Percentiles rank a stretch among this genome's conserved stretches.
phyloP scores from a whole-genome alignment of 768 basidiomycete genomes.

The Strobilomyces dryophilus region DNA sequence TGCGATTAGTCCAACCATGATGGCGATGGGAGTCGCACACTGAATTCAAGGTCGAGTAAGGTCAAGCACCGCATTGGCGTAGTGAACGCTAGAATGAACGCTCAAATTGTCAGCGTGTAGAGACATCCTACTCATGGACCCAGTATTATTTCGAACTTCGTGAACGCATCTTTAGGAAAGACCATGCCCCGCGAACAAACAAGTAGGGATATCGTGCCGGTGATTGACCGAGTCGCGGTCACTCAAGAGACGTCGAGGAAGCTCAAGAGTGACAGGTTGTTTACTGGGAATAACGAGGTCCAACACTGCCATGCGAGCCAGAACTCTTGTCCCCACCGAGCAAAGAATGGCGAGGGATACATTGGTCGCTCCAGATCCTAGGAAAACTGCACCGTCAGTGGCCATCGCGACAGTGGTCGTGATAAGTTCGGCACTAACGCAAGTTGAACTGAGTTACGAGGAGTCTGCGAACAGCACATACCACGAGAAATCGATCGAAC shows the following conservation, averaged over 20 bases:
- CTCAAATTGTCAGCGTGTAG: slow-evolving; percentile 9
- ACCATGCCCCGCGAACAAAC: slow-evolving; percentile 15
- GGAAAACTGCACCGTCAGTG: slow-evolving; percentile 18
- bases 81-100: slow-evolving; percentile 25
- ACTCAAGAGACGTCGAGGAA: neutral
- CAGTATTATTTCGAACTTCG: slow-evolving; percentile 26
- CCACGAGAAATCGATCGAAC: slow-evolving; percentile 23
- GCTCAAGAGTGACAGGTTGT: neutral
- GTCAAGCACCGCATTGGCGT: slow-evolving; percentile 24
- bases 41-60: slow-evolving; percentile 32
- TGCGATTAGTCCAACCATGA: slow-evolving; percentile 39
- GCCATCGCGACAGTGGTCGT: slow-evolving; percentile 20
- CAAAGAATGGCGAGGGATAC: slow-evolving; percentile 20
- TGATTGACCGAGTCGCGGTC: slow-evolving; percentile 11
- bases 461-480: neutral
- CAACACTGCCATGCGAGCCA: slow-evolving; percentile 21
- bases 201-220: slow-evolving; percentile 13
- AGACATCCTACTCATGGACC: slow-evolving; percentile 10
- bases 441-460: neutral
- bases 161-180: slow-evolving; percentile 17
- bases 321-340: slow-evolving; percentile 18
- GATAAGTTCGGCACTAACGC: slow-evolving; percentile 15
- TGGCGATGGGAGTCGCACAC: slow-evolving; percentile 42
- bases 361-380: slow-evolving; percentile 18
- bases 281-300: slow-evolving; percentile 10